Base-by-base conservation (phyloP, 2,329 filamentous ascomycete genomes). In the Stachybotrys elegans region DNA sequence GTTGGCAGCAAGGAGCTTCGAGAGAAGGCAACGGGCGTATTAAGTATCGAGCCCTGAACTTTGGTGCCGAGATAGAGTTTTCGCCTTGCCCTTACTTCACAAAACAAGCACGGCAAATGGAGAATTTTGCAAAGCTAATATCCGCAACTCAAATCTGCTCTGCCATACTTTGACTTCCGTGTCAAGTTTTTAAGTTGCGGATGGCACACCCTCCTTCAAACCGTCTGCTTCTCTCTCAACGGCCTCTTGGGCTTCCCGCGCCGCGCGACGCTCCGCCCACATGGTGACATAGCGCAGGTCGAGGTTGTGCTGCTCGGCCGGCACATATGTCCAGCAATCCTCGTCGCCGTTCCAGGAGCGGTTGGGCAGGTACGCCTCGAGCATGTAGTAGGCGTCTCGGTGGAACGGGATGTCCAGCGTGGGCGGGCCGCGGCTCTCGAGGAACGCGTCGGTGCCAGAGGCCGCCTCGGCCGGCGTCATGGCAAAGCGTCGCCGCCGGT, bases 371-470 rank as follows among this genome's bases (percentile, higher is more conserved):
- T 39, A 39, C 9, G 37, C 37, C 21, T 39, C 37, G 20, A 39
- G 37, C 37, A 39, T 39, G 37, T 39, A 39, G 16, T 39, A 39
- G 22, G 37, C 37, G 21, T 39, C 37, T 19, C 37, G 37, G 21
- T 39, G 37, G 37, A 39, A 39, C 6, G 37, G 37, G n/a, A 39
- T 22, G 14, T 39, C 37, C n/a, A 39, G 37, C 8, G 37, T 39
- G 9, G 37, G 20, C 20, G 37, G 37, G 9, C 37, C 37, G 19
- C 23, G 11, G 20, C 20, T 9, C 37, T 39, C 20, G 12, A 39
- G 37, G 37, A 39, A 39, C 9, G 37, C 21, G 20, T 39, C 37
- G 21, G 37, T 39, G 37, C 37, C 37, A 19, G 37, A 39, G n/a
- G 37, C 19, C n/a, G 37, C 37, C 20, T 39, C 37, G 16, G 37